Percentiles rank a stretch among this genome's conserved stretches.
Conservation (phyloP, 2,329 filamentous ascomycete genomes). For the Blumeriella jaapii region DNA sequence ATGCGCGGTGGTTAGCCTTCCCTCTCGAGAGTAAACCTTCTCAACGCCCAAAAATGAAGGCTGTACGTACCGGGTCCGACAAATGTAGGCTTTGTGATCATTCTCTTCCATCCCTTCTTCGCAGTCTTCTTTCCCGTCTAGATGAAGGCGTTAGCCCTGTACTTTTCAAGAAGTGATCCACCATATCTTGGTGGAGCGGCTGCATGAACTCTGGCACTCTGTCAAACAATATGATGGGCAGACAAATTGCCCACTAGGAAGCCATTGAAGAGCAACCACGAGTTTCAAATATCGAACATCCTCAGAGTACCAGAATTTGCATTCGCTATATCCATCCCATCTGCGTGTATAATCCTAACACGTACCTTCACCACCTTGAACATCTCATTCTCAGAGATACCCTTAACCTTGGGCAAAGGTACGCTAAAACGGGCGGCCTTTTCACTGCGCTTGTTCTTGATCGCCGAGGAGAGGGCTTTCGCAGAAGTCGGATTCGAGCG, state of each 20-base stretch:
- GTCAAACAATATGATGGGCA: too few relatives aligned
- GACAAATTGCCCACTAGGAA: too few relatives aligned
- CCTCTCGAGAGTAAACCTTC: background rate
- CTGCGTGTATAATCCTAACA: background rate
- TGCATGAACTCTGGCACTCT: too few relatives aligned
- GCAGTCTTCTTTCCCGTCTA: slow-evolving; percentile 91
- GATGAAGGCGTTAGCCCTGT: slow-evolving; percentile 5
- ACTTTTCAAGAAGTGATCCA: too few relatives aligned
- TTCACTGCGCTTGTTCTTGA: slow-evolving; percentile 91
- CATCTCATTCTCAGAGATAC: slow-evolving; percentile 93
- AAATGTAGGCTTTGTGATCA: slow-evolving; percentile 68
- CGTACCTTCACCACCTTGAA: slow-evolving; percentile 64
- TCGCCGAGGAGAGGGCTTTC: slow-evolving; percentile 63
- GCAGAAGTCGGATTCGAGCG: slow-evolving; percentile 46
- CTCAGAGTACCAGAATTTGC: too few relatives aligned
- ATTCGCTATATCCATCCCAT: background rate
- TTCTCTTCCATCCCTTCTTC: slow-evolving; percentile 58
- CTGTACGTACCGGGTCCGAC: slow-evolving; percentile 59
- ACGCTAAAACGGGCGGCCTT: slow-evolving; percentile 91
- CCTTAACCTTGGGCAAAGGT: slow-evolving; percentile 85
- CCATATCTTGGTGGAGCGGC: too few relatives aligned
- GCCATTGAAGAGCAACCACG: too few relatives aligned
- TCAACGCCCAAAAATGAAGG: too few relatives aligned
- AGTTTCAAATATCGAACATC: background rate
- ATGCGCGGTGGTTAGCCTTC: background rate